phyloP scores from a whole-genome alignment of 768 basidiomycete genomes.

The Rhizopogon vesiculosus region DNA sequence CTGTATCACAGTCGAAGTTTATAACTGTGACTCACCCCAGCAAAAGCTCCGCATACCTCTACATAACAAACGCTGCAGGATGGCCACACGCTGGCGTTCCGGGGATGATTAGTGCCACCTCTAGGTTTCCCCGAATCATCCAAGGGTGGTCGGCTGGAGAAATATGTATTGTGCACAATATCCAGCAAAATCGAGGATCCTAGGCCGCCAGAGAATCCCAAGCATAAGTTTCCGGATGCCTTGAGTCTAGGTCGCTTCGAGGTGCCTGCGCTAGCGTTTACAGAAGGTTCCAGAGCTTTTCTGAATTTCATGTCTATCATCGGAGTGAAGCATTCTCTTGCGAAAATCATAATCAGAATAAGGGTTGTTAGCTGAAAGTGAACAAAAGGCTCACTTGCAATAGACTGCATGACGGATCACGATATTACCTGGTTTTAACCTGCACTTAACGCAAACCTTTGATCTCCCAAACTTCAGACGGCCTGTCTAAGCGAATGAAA shows the following conservation, averaged over 20 bases:
- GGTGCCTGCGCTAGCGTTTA: conserved; percentile 53
- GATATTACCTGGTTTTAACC: conserved; percentile 55
- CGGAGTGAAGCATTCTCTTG: conserved; percentile 63
- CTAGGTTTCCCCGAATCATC: conserved; percentile 26
- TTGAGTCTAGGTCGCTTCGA: conserved; percentile 56
- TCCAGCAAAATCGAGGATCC: conserved; percentile 73
- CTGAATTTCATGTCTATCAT: conserved; percentile 62
- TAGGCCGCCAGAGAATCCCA: conserved; percentile 78
- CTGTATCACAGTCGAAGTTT: not conserved
- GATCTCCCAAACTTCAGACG: conserved; percentile 65
- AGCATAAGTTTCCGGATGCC: conserved; percentile 61
- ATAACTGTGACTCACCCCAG: conserved; percentile 42
- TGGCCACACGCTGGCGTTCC: conserved; percentile 58
- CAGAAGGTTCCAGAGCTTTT: conserved; percentile 55
- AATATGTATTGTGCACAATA: conserved; percentile 57
- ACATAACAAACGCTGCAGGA: conserved; percentile 64
- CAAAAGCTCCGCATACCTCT: conserved; percentile 58
- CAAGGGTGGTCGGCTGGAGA: conserved; percentile 26
- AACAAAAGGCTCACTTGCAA: conserved; percentile 54
- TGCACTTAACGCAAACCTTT: conserved; percentile 71
- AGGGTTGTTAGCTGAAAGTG: not conserved
- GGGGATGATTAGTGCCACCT: conserved; percentile 65
- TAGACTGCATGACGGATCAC: conserved; percentile 79
- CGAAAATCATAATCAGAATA: not conserved
- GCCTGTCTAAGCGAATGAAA: conserved; percentile 32